phyloP scores from a whole-genome alignment of 768 basidiomycete species.

The Podaxis sp. region DNA sequence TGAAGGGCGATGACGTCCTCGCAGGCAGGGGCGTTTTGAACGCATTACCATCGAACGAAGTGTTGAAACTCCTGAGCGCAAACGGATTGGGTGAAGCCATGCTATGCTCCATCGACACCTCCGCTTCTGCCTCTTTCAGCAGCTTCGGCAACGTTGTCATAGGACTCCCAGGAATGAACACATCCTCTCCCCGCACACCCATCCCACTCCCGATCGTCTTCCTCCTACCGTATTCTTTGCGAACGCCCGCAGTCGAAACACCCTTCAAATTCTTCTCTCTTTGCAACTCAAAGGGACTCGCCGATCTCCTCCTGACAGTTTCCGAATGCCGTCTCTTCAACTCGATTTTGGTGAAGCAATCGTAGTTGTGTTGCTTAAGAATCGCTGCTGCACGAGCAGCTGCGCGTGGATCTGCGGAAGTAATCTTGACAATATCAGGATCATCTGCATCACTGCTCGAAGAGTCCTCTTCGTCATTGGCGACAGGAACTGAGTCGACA shows the following conservation, averaged over 20 bases:
- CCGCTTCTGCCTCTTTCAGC: constrained; percentile 57
- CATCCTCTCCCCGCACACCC: constrained; percentile 49
- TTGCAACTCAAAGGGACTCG: constrained; percentile 24
- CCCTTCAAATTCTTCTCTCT: constrained; percentile 28
- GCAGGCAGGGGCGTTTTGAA: constrained; percentile 29
- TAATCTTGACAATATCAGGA: constrained; percentile 75
- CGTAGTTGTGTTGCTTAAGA: constrained; percentile 87
- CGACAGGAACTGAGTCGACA: background rate
- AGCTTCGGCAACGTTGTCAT: constrained; percentile 54
- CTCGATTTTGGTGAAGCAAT: constrained; percentile 64
- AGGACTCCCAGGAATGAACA: constrained; percentile 57
- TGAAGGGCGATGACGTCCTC: background rate
- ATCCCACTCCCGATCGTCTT: constrained; percentile 31
- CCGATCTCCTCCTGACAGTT: constrained; percentile 28
- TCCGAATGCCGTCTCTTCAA: constrained; percentile 32
- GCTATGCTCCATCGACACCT: constrained; percentile 32
- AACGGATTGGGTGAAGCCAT: constrained; percentile 16
- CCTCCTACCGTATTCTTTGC: constrained; percentile 29
- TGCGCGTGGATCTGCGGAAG: constrained; percentile 79
- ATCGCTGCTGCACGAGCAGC: constrained; percentile 95
- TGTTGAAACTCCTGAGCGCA: constrained; percentile 2
- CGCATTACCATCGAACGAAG: constrained; percentile 16
- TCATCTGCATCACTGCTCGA: constrained; percentile 38
- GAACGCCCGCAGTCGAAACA: constrained; percentile 30
- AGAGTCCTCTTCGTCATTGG: constrained; percentile 31